Base-by-base conservation (phyloP, 495 filamentous ascomycete genomes). In the Aspergillus sparsus region DNA sequence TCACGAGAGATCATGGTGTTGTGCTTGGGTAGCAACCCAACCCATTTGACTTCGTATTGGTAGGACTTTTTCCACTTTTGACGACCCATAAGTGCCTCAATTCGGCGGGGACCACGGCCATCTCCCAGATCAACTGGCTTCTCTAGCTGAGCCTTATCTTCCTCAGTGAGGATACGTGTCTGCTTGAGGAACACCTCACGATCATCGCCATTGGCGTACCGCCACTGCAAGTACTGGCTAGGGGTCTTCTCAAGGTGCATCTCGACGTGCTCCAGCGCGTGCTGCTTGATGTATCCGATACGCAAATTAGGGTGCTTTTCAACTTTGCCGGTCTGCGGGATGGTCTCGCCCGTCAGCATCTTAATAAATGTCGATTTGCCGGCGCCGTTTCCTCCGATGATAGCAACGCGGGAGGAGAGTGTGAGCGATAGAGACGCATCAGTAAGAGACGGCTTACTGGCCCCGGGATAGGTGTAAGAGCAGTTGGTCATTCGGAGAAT, bases 241-340 rank as follows among this genome's bases (percentile, higher is more conserved):
- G 94, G 94, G 5, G 94, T 99, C 84, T 98, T 98, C 73, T 99
- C 94, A 64, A 99, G 83, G 69, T 99, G 94, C 93, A 97, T 95
- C 77, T 98, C 93, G 10, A 99, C 93, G 84, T 98, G 94, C 80
- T 99, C 94, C 10, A 99, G 84, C 16, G 95, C 96, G 71, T 98
- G 95, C 77, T 99, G 95, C 80, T 97, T 97, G 82, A 98, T 97
- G 81, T 98, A 98, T 49, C 95, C 95, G 68, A 99, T 97, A 81
- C 95, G 95, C 52, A 99, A 75, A 70, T 98, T 98, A 67, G 95
- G 95, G 70, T 99, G 95, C 80, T 98, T 98, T 81, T 98, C 92
- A 7, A 99, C 93, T 74, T 85, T 91, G 49, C 95, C 95, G 27
- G 71, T 70, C 63, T 92, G 90, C 1, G 95, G 94, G 62, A 97